These are phyloP conservation scores for Pelomyxa schiedti DNA, from an alignment of 78 protist species.

Conservation along the genomic window DNA sequence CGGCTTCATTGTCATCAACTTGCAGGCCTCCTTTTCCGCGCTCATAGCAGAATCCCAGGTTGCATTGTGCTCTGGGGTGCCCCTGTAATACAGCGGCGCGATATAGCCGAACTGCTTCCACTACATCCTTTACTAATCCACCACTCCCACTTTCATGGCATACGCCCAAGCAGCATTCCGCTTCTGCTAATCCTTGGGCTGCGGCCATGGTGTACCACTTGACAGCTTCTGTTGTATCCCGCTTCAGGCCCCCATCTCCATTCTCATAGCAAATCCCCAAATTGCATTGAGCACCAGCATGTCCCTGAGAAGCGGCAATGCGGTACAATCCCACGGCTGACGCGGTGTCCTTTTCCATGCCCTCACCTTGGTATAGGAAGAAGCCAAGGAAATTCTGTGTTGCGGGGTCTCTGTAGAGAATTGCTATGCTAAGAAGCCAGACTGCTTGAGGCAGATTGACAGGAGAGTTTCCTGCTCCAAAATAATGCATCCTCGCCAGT, in stretches of 20 bases:
- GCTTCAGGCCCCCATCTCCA: neutral
- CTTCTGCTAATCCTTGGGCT: neutral
- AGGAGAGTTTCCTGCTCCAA: too few relatives aligned
- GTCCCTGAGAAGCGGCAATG: too few relatives aligned
- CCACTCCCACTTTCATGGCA: neutral
- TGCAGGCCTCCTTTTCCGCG: neutral
- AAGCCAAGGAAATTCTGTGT: too few relatives aligned
- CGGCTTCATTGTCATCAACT: neutral
- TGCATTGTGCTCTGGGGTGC: neutral
- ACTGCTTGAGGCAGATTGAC: too few relatives aligned
- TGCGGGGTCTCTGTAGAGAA: too few relatives aligned
- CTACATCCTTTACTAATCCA: neutral
- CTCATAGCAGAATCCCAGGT: neutral
- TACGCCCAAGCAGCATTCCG: neutral
- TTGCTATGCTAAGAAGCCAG: too few relatives aligned
- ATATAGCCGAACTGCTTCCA: neutral
- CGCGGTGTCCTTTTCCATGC: too few relatives aligned
- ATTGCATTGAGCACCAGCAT: neutral
- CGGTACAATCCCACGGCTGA: too few relatives aligned
- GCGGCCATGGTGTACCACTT: neutral
- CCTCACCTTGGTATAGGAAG: too few relatives aligned
- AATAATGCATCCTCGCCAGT: too few relatives aligned
- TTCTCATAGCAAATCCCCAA: neutral
- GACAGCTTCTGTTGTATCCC: neutral
- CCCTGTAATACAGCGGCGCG: neutral